Base-by-base conservation (phyloP, 176 grass and related monocot genomes). In the Aegilops sharonensis region DNA sequence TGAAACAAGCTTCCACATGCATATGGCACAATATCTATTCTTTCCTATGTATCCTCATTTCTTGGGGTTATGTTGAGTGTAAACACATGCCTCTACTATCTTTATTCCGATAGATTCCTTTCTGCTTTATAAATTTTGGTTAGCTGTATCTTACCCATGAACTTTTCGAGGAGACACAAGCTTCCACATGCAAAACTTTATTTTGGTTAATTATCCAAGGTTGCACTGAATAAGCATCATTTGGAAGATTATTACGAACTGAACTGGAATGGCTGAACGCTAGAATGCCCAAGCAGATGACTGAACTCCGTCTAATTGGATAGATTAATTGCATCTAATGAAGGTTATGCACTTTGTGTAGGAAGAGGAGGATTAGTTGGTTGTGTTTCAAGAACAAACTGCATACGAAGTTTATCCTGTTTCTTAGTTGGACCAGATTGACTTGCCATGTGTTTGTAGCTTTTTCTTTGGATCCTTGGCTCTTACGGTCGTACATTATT, bases 1-100 rank as follows among this genome's bases (percentile, higher is more conserved):
- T 31, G 37, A 69, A 81, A 70, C 47, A 56, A 30, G 45, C 85
- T 74, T 73, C 69, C n/a, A 64, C 66, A 81, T 64, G 11, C 68
- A 81, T 79, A 43, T 3, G 48, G 6, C 23, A 30, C 30, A 77
- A 32, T 47, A n/a, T 20, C 21, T 72, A 72, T 73, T 36, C 42
- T 17, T 7, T 25, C 24, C 79, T 21, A 43, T 43, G 57, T 23
- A 75, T 29, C 18, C 62, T 63, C 25, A 18, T n/a, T 62, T 60
- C 62, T 40, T 40, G 36, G 31, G 13, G 24, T 84, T 20, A 72
- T 74, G 35, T 62, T 62, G 21, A 24, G 12, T 72, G 20, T 71
- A 72, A 64, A 27, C 47, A 42, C 29, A 62, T 63, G 76, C 18
- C 24, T 61, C 62, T 35, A 63, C 14, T 27, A 43, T 79, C 15